Conservation (phyloP, 495 filamentous ascomycete species). For the Sporormia fimetaria region DNA sequence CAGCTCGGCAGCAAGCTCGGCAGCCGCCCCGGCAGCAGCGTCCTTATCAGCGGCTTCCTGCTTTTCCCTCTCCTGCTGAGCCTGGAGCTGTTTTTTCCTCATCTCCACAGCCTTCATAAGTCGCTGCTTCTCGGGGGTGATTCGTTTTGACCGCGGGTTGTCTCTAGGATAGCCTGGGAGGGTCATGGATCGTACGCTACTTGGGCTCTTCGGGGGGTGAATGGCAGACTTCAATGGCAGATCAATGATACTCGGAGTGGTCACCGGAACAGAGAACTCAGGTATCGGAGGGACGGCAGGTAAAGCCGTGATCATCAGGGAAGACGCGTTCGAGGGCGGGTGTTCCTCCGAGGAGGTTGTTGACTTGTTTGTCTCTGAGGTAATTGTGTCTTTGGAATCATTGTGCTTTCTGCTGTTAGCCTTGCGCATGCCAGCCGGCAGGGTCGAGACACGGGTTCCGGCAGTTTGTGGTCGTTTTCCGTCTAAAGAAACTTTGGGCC, state of each 20-base stretch:
- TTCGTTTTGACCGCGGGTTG: constrained; percentile 43
- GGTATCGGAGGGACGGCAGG: constrained; percentile 21
- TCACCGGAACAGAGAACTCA: constrained; percentile 30
- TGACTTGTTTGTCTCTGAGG: too few species aligned
- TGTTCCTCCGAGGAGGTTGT: too few species aligned
- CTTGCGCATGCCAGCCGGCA: constrained; percentile 28
- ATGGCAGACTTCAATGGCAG: constrained; percentile 41
- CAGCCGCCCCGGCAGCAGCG: background rate
- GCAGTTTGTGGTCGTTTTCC: constrained; percentile 21
- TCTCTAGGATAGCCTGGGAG: constrained; percentile 28
- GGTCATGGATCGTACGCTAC: constrained; percentile 36
- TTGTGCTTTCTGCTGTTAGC: constrained; percentile 22
- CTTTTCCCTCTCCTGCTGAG: constrained; percentile 15
- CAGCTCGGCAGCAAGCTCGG: background rate
- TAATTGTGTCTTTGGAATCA: too few species aligned
- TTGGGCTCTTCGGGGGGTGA: constrained; percentile 42
- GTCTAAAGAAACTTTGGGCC: constrained; percentile 21
- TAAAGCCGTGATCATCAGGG: too few species aligned
- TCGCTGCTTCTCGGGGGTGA: constrained; percentile 81
- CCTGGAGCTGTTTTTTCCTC: constrained; percentile 55
- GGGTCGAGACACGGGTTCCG: constrained; percentile 20
- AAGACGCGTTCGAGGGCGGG: too few species aligned
- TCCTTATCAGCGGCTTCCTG: constrained; percentile 2
- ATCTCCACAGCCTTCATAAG: constrained; percentile 90
- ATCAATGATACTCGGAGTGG: constrained; percentile 30